Base-by-base conservation (phyloP, 495 filamentous ascomycete species). In the Talaromyces liani region DNA sequence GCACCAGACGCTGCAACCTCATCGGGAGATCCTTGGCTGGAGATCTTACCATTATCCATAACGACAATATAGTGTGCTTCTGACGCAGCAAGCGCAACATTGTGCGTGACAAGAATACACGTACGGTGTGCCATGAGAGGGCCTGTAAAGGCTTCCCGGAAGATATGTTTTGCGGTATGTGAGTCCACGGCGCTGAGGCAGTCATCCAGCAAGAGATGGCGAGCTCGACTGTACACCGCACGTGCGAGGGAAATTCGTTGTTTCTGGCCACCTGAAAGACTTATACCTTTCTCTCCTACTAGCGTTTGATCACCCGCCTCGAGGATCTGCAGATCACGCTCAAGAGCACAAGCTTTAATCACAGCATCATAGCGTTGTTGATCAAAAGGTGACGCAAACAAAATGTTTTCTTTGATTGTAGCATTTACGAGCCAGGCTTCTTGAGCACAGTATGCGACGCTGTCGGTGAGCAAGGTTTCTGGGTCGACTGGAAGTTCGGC, bases 181-280 rank as follows among this genome's bases (percentile, higher is more conserved):
- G 95, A 96, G 74, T 99, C 94, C n/a, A 99, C 94, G 18, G 94
- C 94, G 70, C 93, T 97, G 57, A 99, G 82, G 66, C 95, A 97
- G 74, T 99, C 94, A 71, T 99, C 94, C 33, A 99, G 78, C 5
- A 99, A 82, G 12, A 99, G 72, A 72, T 99, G 93, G 53, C 87
- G 85, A 16, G 92, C 93, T 73, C 88, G 91, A 64, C 90, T 95
- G 73, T 99, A 99, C 14, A 99, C 79, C 1, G 95, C 94, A 65
- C 94, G 85, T 16, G 94, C 94, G 24, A 99, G 80, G 27, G 95
- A 98, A 34, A 99, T 97, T 62, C 94, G 86, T 75, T 99, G 94
- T 75, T 99, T 99, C 74, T 99, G 94, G 4, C 94, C 94, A 64
- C 95, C 95, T 12, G 95, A 99, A 27, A 99, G 81, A 55, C 93